phyloP scores from a whole-genome alignment of 148 eudicot species.

The Oxyria digyna region DNA sequence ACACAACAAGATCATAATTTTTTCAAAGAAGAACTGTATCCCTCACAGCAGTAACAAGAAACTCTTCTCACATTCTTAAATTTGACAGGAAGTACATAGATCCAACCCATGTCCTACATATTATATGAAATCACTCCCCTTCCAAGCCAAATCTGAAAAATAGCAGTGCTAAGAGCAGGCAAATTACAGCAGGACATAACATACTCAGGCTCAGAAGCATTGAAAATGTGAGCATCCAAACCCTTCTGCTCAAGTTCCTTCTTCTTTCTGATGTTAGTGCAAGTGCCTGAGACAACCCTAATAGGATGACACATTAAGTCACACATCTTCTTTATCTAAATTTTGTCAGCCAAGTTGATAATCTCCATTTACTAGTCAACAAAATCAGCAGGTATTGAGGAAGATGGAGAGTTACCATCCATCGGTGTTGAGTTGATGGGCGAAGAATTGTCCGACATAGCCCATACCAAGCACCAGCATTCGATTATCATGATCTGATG shows the following conservation, averaged over 20 bases:
- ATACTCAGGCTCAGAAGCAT: slow-evolving; percentile 70
- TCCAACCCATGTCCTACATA: neutral
- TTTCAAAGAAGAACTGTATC: neutral
- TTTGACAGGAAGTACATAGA: too few species aligned
- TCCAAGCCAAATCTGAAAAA: neutral
- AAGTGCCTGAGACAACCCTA: slow-evolving; percentile 71
- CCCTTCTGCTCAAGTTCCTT: slow-evolving; percentile 60
- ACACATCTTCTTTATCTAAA: neutral
- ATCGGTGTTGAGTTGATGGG: slow-evolving; percentile 30
- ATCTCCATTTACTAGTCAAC: neutral
- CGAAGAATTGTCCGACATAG: slow-evolving; percentile 68
- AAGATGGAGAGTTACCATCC: slow-evolving; percentile 39
- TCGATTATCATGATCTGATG: slow-evolving; percentile 20
- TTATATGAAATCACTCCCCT: too few species aligned
- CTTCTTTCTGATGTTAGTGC: slow-evolving; percentile 55
- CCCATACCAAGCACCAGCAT: slow-evolving; percentile 86
- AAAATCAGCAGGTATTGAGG: neutral
- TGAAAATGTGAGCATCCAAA: slow-evolving; percentile 42
- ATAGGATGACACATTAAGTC: neutral
- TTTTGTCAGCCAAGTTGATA: neutral
- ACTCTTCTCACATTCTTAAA: too few species aligned
- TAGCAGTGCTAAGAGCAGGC: neutral
- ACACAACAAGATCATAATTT: neutral
- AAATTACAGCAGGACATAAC: slow-evolving; percentile 6
- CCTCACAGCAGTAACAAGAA: neutral